phyloP scores from a whole-genome alignment of 148 eudicot genomes.

The Chenopodium formosanum region DNA sequence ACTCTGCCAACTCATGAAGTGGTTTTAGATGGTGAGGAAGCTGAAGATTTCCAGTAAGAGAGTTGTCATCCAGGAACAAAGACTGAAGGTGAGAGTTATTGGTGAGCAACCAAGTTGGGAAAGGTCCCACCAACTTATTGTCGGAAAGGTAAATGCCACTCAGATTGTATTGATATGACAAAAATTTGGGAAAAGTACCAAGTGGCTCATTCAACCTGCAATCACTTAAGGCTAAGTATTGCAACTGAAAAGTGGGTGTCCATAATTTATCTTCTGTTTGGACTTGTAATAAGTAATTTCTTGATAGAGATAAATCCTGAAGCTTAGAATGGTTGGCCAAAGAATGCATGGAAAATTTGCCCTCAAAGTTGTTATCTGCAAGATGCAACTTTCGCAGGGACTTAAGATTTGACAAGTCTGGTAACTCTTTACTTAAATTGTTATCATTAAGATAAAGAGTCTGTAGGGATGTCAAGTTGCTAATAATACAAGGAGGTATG shows the following conservation, averaged over 20 bases:
- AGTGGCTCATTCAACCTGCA: not conserved
- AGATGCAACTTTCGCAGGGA: too few species aligned
- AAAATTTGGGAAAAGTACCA: not conserved
- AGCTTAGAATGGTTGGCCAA: not conserved
- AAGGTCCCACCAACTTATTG: too few species aligned
- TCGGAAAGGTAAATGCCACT: rapidly evolving
- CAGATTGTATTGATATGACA: not conserved
- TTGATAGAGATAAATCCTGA: rapidly evolving
- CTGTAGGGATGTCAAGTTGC: not conserved
- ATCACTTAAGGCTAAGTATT: too few species aligned
- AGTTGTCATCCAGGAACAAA: too few species aligned
- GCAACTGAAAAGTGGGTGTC: not conserved
- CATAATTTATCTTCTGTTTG: not conserved
- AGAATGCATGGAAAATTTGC: not conserved
- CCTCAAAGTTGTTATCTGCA: not conserved
- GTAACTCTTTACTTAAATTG: too few species aligned
- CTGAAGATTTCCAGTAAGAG: too few species aligned
- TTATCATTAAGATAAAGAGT: too few species aligned
- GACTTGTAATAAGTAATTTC: not conserved
- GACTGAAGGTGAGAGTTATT: too few species aligned
- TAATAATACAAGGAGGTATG: not conserved
- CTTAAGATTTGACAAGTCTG: too few species aligned
- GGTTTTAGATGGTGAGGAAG: too few species aligned
- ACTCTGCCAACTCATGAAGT: too few species aligned
- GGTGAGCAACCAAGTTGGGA: too few species aligned